Percentiles rank a stretch among this genome's conserved stretches.
Evolutionary conservation across 257 asterid species (phyloP).

Genomic region (Capsicum baccatum): DNA sequence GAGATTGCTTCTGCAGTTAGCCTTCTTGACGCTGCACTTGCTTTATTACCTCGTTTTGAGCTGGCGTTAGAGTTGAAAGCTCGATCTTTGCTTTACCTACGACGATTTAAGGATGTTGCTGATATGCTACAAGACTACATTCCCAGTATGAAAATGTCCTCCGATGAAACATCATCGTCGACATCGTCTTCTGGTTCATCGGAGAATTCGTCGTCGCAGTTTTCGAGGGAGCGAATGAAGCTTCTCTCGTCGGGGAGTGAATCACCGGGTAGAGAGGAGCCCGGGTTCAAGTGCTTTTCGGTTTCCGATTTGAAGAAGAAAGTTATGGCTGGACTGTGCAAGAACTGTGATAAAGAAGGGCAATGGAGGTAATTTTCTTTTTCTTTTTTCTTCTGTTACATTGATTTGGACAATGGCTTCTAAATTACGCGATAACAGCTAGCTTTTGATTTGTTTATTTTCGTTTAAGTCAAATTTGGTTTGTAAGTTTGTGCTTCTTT

Average conservation of each 20-base stretch:
- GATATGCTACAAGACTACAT: conserved; percentile 87
- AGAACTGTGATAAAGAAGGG: conserved; percentile 68
- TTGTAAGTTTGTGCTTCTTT: conserved; percentile 8
- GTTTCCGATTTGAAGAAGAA: conserved; percentile 83
- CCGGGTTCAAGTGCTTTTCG: conserved; percentile 75
- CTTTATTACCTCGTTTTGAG: conserved; percentile 81
- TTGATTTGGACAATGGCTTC: conserved; percentile 38
- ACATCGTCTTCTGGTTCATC: conserved; percentile 46
- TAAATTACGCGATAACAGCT: conserved; percentile 51
- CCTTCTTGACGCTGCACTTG: conserved; percentile 74
- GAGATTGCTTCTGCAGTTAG: conserved; percentile 71
- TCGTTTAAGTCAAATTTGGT: background rate
- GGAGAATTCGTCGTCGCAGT: conserved; percentile 68
- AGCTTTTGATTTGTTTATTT: conserved; percentile 29
- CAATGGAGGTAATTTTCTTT: conserved; percentile 77
- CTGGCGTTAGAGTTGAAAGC: conserved; percentile 79
- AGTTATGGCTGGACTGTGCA: conserved; percentile 72
- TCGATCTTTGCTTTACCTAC: conserved; percentile 70
- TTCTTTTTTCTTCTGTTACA: background rate
- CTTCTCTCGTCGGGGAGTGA: conserved; percentile 62
- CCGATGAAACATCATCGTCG: conserved; percentile 61
- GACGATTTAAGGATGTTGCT: conserved; percentile 90
- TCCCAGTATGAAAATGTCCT: conserved; percentile 68
- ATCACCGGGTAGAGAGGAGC: conserved; percentile 52
- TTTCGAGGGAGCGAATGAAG: conserved; percentile 68